phyloP scores from a whole-genome alignment of 2,329 filamentous ascomycete genomes.

The Cladosporium sp. region DNA sequence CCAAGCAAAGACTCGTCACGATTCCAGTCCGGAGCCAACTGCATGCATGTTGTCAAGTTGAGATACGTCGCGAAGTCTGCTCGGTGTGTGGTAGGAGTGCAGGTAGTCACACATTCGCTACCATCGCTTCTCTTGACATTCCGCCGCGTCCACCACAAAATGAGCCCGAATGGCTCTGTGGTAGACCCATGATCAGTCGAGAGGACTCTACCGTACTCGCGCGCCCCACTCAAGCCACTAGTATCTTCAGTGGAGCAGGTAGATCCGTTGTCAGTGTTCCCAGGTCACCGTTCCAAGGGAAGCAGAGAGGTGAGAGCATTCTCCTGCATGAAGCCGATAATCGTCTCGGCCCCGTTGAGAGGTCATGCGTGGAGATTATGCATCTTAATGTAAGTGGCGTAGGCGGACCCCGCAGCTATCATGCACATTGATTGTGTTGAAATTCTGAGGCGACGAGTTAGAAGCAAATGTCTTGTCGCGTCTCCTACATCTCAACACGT shows the following conservation, averaged over 20 bases:
- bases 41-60: too few species aligned
- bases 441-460: background rate
- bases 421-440: background rate
- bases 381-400: too few species aligned
- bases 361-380: too few species aligned
- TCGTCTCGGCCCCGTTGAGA: background rate
- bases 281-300: background rate
- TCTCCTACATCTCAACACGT: background rate
- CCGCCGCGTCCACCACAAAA: background rate
- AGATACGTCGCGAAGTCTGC: too few species aligned
- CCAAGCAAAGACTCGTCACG: constrained; percentile 1
- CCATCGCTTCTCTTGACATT: background rate
- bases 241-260: background rate
- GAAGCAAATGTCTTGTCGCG: background rate
- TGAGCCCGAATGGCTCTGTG: background rate
- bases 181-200: background rate
- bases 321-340: background rate
- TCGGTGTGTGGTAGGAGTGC: too few species aligned
- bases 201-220: background rate
- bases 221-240: background rate
- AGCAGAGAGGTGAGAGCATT: background rate
- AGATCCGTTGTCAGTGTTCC: background rate
- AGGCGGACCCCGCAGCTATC: too few species aligned
- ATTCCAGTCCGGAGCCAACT: too few species aligned
- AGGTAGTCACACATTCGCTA: background rate